Percentiles rank a stretch among this genome's conserved stretches.
Conservation (phyloP, 768 basidiomycete genomes). For the Candolleomyces aberdarensis region DNA sequence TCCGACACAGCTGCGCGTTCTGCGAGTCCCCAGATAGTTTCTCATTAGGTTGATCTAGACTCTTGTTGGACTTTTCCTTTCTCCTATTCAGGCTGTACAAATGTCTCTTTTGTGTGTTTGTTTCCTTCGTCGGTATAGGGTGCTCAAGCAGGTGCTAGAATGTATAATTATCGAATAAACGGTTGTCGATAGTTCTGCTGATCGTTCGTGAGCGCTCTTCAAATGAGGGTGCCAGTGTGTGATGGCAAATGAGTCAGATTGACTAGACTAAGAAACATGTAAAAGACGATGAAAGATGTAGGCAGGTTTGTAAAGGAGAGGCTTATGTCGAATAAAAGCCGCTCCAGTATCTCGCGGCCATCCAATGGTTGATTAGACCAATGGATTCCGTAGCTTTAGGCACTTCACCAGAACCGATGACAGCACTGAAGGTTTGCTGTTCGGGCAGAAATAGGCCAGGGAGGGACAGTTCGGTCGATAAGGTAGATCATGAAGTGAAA, state of each 20-base stretch:
- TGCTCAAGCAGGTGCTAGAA: too few species aligned
- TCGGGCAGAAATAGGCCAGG: slow-evolving; percentile 76
- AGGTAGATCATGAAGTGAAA: slow-evolving; percentile 4
- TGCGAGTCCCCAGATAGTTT: too few species aligned
- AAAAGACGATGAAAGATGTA: background rate
- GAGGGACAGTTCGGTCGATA: slow-evolving; percentile 2
- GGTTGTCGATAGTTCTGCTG: too few species aligned
- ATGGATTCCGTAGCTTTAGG: slow-evolving; percentile 51
- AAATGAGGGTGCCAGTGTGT: too few species aligned
- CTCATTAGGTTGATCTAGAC: too few species aligned
- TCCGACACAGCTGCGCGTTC: too few species aligned
- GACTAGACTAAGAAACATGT: background rate
- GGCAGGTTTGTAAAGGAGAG: slow-evolving; percentile 24
- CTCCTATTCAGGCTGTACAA: too few species aligned
- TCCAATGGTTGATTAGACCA: slow-evolving; percentile 55
- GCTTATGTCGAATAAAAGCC: slow-evolving; percentile 10
- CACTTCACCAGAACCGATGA: slow-evolving; percentile 78
- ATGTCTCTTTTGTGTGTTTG: too few species aligned
- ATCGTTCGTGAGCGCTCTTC: too few species aligned
- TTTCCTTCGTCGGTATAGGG: too few species aligned
- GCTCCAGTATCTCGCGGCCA: slow-evolving; percentile 31
- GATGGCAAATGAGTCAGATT: background rate
- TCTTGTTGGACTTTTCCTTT: too few species aligned
- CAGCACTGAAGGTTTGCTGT: slow-evolving; percentile 66
- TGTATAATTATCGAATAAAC: too few species aligned